Evolutionary conservation across 805 yeast genomes (phyloP).

Genomic region (Yarrowia osloensis): DNA sequence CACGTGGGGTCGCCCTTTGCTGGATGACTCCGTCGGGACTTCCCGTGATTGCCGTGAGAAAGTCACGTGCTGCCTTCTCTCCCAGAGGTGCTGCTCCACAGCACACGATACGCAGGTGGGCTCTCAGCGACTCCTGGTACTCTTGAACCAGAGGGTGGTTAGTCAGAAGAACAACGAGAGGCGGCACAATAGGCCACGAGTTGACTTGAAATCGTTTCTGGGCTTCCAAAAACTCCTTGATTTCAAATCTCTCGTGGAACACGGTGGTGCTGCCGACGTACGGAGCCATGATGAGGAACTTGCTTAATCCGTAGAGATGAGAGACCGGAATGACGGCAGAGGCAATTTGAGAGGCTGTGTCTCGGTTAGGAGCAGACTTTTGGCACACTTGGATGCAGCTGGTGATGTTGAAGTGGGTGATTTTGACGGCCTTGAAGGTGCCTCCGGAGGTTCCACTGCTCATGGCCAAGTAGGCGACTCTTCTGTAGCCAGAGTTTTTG

Average conservation of each 20-base stretch:
- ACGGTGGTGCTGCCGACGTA: constrained; percentile 36
- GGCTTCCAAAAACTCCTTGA: constrained; percentile 38
- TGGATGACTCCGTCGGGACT: background rate
- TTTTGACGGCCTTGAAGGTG: background rate
- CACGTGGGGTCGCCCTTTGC: background rate
- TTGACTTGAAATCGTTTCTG: constrained; percentile 43
- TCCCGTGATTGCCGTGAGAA: constrained; percentile 1
- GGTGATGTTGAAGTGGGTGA: constrained; percentile 46
- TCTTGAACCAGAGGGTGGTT: constrained; percentile 48
- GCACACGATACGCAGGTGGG: constrained; percentile 46
- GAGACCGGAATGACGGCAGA: constrained; percentile 42
- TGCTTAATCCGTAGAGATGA: constrained; percentile 40
- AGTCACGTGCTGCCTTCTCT: background rate
- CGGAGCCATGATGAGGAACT: constrained; percentile 37
- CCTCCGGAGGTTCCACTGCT: constrained; percentile 10
- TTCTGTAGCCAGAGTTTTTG: background rate
- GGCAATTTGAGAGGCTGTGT: constrained; percentile 36
- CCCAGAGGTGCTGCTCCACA: constrained; percentile 53
- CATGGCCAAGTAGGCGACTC: constrained; percentile 16
- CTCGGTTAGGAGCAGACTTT: background rate
- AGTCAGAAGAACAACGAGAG: constrained; percentile 50
- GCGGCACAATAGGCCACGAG: constrained; percentile 48
- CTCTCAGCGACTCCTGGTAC: constrained; percentile 47
- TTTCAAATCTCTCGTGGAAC: constrained; percentile 42
- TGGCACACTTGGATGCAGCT: constrained; percentile 11